Base-by-base conservation (phyloP, 2,329 filamentous ascomycete species). In the Ophiostoma novo-ulmi region DNA sequence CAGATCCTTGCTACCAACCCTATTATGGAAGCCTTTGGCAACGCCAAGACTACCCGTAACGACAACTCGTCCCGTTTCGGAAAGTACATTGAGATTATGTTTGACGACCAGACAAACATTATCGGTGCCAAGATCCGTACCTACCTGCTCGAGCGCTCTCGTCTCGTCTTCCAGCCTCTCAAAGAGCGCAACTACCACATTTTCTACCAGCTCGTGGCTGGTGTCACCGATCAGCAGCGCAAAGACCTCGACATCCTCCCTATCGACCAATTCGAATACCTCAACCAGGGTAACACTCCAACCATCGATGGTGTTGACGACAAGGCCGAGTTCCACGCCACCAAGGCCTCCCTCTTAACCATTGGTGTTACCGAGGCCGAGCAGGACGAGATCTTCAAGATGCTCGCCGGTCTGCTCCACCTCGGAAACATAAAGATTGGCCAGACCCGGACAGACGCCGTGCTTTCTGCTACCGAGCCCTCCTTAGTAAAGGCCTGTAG, bases 71-170 rank as follows among this genome's bases (percentile, higher is more conserved):
- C 95, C 61, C 89, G 95, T 77, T 99, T 99, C 81, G 95, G 95
- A 80, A 99, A 99, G 85, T 99, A 99, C 80, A 98, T 99, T 76
- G 95, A 99, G 83, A 99, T 99, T 79, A 94, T 98, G 93, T 99
- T 99, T 80, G 94, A 98, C 82, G 88, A 92, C 74, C 88, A 90
- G 77, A 97, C 93, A 73, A 95, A 96, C 79, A 99, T 99, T 77
- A 97, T 98, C 78, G 95, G 95, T 75, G 95, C 95, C 71, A 96
- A 96, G 83, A 99, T 99, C 78, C 88, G 95, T 76, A 97, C 94
- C 70, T 99, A 99, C 78, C 85, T 99, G 75, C 85, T 99, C 64
- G 95, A 99, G 80, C 91, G 95, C 72, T 98, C 95, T 73, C 90
- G 95, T 82, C 84, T 99, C 76, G 95, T 98, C 22, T 99, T 98